Percentiles rank a stretch among this genome's conserved stretches.
These are phyloP conservation scores for Acaromyces ingoldii DNA, from an alignment of 1,284 basidiomycete genomes.

Conservation along the genomic window DNA sequence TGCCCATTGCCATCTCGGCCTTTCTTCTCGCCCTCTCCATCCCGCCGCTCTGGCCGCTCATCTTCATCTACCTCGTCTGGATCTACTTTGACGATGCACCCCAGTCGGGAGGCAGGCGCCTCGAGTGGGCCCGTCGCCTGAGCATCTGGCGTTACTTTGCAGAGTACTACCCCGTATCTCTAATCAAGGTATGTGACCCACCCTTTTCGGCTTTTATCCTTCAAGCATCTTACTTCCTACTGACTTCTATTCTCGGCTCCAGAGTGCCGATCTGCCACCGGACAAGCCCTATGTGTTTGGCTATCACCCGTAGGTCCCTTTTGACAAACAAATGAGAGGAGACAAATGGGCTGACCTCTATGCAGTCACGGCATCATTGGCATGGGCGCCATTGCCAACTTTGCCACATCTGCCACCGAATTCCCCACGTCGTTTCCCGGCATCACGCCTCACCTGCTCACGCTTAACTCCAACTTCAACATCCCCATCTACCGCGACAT, in stretches of 20 bases:
- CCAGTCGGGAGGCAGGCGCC: constrained; percentile 70
- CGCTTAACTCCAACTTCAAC: constrained; percentile 76
- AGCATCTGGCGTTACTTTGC: constrained; percentile 77
- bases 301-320: constrained; percentile 43
- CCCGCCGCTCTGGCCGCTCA: constrained; percentile 78
- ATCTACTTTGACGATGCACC: constrained; percentile 69
- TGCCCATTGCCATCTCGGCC: constrained; percentile 65
- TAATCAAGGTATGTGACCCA: constrained; percentile 35
- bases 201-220: not conserved
- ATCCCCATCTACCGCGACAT: constrained; percentile 92
- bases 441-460: constrained; percentile 85
- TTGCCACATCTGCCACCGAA: constrained; percentile 90
- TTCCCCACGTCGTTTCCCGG: constrained; percentile 87
- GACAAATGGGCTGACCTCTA: too few species aligned
- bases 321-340: too few species aligned
- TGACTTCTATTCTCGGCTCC: constrained; percentile 41
- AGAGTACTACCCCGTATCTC: constrained; percentile 77
- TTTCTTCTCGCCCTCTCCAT: constrained; percentile 79
- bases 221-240: not conserved
- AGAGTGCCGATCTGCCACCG: constrained; percentile 68
- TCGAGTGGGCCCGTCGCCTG: constrained; percentile 68
- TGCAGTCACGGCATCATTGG: constrained; percentile 49
- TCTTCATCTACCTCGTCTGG: constrained; percentile 80
- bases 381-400: constrained; percentile 80
- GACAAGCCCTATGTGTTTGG: constrained; percentile 90